These are phyloP conservation scores for Fusarium algeriense DNA, from an alignment of 2,329 filamentous ascomycete species.

Conservation along the genomic window DNA sequence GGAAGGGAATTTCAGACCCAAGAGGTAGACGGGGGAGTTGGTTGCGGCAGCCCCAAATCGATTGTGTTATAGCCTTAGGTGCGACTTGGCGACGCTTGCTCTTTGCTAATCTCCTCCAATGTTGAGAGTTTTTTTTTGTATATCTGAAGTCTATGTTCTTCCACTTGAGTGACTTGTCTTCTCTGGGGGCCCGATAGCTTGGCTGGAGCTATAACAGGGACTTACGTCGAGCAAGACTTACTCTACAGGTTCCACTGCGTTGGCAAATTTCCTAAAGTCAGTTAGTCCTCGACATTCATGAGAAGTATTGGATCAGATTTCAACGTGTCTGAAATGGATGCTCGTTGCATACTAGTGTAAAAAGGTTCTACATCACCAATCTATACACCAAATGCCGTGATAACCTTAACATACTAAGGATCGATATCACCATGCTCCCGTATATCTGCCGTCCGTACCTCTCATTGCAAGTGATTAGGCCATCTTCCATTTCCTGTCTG, in stretches of 20 bases:
- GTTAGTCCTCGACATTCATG: neutral
- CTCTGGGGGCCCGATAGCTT: neutral
- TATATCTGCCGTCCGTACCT: constrained; percentile 19
- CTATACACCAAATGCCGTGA: constrained; percentile 12
- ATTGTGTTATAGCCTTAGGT: constrained; percentile 50
- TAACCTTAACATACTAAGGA: constrained; percentile 19
- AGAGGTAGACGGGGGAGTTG: constrained; percentile 49
- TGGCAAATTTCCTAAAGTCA: neutral
- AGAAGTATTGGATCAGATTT: neutral
- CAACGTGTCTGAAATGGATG: constrained; percentile 1
- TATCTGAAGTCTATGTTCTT: constrained; percentile 13
- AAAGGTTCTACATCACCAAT: constrained; percentile 1
- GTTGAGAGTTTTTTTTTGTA: constrained; percentile 39
- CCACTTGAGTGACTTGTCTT: constrained; percentile 9
- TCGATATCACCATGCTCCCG: constrained; percentile 8
- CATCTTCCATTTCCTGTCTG: constrained; percentile 57
- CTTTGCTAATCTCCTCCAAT: constrained; percentile 41
- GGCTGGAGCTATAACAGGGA: neutral
- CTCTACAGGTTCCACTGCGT: neutral
- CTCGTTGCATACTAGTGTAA: neutral
- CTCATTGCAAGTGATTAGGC: constrained; percentile 58
- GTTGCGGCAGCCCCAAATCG: constrained; percentile 49
- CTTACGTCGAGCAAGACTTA: neutral
- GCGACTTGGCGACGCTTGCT: constrained; percentile 42
- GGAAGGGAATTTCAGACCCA: constrained; percentile 44